Evolutionary conservation across 2,329 filamentous ascomycete genomes (phyloP).

Genomic region (Domatiomyces globalis): DNA sequence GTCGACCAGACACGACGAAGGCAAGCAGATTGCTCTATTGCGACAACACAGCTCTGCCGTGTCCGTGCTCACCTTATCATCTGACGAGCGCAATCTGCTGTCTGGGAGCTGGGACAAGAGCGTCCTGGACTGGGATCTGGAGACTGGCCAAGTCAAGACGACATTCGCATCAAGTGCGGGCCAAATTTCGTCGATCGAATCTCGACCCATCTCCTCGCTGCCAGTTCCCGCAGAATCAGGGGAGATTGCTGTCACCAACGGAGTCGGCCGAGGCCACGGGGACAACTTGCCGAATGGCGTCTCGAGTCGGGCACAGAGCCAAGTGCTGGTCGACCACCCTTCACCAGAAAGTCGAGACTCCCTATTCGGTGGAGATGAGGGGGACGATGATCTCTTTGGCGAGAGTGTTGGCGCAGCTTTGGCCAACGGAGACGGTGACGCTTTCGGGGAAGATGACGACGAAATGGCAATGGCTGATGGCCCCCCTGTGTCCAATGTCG

Average conservation of each 20-base stretch:
- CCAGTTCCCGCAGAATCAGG: slow-evolving; percentile 60
- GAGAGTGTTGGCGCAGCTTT: slow-evolving; percentile 50
- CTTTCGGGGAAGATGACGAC: slow-evolving; percentile 70
- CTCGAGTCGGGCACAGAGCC: slow-evolving; percentile 22
- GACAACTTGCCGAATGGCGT: slow-evolving; percentile 43
- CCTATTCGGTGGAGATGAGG: slow-evolving; percentile 64
- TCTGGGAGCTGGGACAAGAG: slow-evolving; percentile 96
- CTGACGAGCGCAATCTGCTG: slow-evolving; percentile 73
- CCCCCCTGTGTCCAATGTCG: slow-evolving; percentile 25
- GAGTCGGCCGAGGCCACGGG: slow-evolving; percentile 67
- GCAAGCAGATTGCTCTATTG: slow-evolving; percentile 69
- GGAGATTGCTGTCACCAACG: slow-evolving; percentile 41
- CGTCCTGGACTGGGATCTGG: slow-evolving; percentile 87
- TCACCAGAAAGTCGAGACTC: slow-evolving; percentile 58
- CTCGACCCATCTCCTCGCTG: slow-evolving; percentile 60
- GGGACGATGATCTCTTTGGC: slow-evolving; percentile 72
- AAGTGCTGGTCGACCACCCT: slow-evolving; percentile 37
- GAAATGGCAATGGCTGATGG: slow-evolving; percentile 64
- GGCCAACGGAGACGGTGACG: slow-evolving; percentile 37
- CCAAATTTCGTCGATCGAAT: slow-evolving; percentile 80
- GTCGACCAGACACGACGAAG: slow-evolving; percentile 85
- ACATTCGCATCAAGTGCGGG: slow-evolving; percentile 62
- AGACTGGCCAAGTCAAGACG: slow-evolving; percentile 64
- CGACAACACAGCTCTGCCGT: slow-evolving; percentile 82
- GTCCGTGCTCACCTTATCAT: slow-evolving; percentile 65